These are phyloP conservation scores for Amniculicola lignicola DNA, from an alignment of 495 filamentous ascomycete species.

Conservation along the genomic window DNA sequence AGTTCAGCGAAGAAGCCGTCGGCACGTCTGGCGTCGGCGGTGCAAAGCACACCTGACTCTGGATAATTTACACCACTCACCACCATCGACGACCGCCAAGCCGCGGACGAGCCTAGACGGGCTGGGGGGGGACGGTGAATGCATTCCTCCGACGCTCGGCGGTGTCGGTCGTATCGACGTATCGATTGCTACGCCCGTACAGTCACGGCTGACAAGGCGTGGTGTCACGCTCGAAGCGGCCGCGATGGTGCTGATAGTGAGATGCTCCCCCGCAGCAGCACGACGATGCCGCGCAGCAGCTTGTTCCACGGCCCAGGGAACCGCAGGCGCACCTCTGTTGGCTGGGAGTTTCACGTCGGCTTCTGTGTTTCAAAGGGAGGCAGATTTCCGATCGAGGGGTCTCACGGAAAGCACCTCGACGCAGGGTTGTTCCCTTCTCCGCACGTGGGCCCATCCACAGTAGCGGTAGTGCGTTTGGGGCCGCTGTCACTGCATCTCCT, in stretches of 20 bases:
- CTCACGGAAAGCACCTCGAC: conserved; percentile 9
- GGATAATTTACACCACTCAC: no score
- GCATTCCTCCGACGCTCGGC: no score
- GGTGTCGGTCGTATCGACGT: no score
- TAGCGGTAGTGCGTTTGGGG: conserved; percentile 6
- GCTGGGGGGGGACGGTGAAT: no score
- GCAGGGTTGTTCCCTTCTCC: conserved; percentile 19
- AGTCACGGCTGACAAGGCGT: no score
- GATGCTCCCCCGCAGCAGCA: not conserved
- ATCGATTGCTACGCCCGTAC: no score
- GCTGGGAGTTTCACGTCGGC: conserved; percentile 21
- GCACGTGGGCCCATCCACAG: conserved; percentile 31
- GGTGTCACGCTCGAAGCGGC: not conserved
- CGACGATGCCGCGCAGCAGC: conserved; percentile 14
- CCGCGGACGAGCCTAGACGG: no score
- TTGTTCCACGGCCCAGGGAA: conserved; percentile 1
- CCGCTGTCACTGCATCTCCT: not conserved
- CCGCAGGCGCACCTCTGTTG: not conserved
- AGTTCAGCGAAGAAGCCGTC: no score
- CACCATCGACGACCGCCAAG: no score
- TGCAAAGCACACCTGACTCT: no score
- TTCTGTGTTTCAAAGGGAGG: conserved; percentile 28
- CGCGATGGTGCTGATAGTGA: no score
- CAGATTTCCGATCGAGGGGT: conserved; percentile 19
- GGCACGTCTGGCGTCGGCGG: no score